Evolutionary conservation across 352 stramenopile species (phyloP).

Genomic region (Globisporangium apiculatum): DNA sequence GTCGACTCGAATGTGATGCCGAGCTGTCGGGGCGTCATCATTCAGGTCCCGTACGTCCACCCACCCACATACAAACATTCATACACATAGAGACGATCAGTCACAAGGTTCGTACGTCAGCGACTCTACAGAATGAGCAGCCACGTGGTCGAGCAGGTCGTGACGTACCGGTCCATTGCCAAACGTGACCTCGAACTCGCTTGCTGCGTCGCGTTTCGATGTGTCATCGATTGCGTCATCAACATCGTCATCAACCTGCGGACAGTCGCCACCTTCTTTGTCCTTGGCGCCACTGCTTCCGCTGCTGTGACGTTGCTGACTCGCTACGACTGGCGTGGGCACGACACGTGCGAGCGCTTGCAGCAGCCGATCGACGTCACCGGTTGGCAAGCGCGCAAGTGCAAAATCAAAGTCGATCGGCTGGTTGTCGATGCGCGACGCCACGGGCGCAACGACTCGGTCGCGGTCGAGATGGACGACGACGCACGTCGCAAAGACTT

Average conservation of each 20-base stretch:
- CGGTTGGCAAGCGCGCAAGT: conserved; percentile 34
- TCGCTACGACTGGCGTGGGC: conserved; percentile 13
- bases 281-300: neutral
- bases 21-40: conserved; percentile 22
- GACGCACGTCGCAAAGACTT: conserved; percentile 76
- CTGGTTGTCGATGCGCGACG: conserved; percentile 38
- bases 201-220: neutral
- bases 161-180: conserved; percentile 47
- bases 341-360: conserved; percentile 28
- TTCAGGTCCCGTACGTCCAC: too few relatives aligned
- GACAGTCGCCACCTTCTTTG: neutral
- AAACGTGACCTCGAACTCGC: conserved; percentile 68
- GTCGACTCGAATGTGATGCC: conserved; percentile 78
- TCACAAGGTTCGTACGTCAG: too few relatives aligned
- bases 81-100: too few relatives aligned
- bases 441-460: conserved; percentile 72
- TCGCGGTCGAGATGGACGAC: conserved; percentile 82
- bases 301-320: neutral
- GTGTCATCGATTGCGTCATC: neutral
- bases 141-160: too few relatives aligned
- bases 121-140: too few relatives aligned
- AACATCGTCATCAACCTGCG: neutral
- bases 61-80: too few relatives aligned
- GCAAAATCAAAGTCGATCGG: conserved; percentile 58
- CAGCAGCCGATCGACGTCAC: conserved; percentile 38